Base-by-base conservation (phyloP, 768 basidiomycete genomes). In the Leccinum variicolor region DNA sequence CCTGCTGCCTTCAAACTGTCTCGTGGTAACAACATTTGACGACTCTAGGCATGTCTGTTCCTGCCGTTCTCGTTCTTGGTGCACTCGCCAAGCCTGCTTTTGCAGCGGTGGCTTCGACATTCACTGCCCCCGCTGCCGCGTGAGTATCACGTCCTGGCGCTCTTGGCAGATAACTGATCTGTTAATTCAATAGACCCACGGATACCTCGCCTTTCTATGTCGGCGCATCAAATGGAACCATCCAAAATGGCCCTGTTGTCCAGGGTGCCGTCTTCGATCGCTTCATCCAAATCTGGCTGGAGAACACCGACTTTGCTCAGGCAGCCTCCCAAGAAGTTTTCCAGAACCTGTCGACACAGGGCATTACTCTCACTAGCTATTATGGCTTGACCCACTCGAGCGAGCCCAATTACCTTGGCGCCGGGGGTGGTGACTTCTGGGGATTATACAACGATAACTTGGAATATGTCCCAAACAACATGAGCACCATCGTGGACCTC, bases 401-500 rank as follows among this genome's bases (percentile, higher is more conserved):
- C 1, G 78, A 87, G 68, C 86, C 85, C 28, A 86, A 86, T 66
- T 85, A 79, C 57, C 3, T 68, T n/a, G 76, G 78, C 13, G 64
- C 73, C 1, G 75, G 76, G n/a, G 80, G 78, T 11, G 84, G 83
- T 21, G 77, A 80, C 64, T 83, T 81, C 65, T 82, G 68, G 54
- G 84, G 78, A 43, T 73, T 79, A 70, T 65, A 64, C 10, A 77
- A 77, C 58, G 83, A 85, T 41, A 69, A 73, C 33, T n/a, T 55
- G 29, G 47, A 52, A 52, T 26, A 53, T 17, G 59, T 82, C 28
- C 76, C 79, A 0, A 63, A 50, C 25, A 84, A 83, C 62, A 72
- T 84, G n/a, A 81, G 82, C 3, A 82, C 79, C 15, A 64, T 87
- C 43, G 81, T 81, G 21, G 85, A 87, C 61, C 74, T 87, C 11